These are phyloP conservation scores for Chlorella sp. DNA, from an alignment of 139 green algal genomes.

Conservation along the genomic window DNA sequence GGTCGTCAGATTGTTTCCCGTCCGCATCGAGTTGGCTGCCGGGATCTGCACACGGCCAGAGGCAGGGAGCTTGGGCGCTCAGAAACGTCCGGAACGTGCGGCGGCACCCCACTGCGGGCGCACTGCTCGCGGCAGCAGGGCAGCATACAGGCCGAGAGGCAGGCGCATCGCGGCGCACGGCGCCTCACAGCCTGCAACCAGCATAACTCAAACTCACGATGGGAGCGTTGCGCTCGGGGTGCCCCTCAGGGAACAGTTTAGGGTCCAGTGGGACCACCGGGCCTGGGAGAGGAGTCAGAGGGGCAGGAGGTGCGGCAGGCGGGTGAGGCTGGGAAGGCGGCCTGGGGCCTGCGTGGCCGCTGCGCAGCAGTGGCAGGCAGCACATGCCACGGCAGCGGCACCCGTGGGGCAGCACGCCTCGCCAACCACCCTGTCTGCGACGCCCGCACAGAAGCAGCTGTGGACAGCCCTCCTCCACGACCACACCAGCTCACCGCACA, in stretches of 20 bases:
- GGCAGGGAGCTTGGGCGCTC: too few species aligned
- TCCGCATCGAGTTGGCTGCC: slow-evolving; percentile 16
- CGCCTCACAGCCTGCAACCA: neutral
- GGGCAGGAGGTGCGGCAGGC: neutral
- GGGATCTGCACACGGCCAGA: neutral
- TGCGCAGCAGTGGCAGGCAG: neutral
- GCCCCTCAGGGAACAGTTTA: slow-evolving; percentile 13
- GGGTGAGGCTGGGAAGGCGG: neutral
- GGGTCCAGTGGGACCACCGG: slow-evolving; percentile 21
- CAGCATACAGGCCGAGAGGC: neutral
- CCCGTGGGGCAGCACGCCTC: too few species aligned
- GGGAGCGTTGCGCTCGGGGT: slow-evolving; percentile 6
- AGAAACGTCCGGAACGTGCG: too few species aligned
- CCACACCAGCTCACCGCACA: neutral
- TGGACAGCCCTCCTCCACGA: neutral
- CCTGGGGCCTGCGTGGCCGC: neutral
- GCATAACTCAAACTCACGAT: neutral
- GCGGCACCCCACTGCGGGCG: too few species aligned
- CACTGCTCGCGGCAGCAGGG: neutral
- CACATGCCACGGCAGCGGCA: neutral
- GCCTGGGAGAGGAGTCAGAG: neutral
- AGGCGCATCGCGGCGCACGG: neutral
- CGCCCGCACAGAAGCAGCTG: neutral
- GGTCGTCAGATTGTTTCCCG: neutral
- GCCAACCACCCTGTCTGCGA: neutral